phyloP scores from a whole-genome alignment of 2,329 filamentous ascomycete genomes.

The Ophiostoma sp. region DNA sequence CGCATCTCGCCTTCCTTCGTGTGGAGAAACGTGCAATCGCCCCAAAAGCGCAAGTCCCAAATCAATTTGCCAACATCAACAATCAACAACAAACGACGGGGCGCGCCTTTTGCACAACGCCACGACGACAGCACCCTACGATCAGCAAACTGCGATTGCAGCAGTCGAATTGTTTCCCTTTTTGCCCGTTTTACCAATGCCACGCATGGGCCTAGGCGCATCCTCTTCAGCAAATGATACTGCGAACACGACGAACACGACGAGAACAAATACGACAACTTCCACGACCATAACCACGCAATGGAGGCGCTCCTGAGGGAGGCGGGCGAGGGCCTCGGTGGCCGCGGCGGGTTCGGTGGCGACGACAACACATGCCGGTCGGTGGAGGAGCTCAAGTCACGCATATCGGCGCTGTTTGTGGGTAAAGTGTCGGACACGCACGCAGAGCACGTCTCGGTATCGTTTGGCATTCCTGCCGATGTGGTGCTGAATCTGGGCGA shows the following conservation, averaged over 20 bases:
- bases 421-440: slow-evolving; percentile 49
- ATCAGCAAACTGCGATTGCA: not conserved
- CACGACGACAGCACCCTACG: not conserved
- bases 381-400: slow-evolving; percentile 48
- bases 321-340: slow-evolving; percentile 32
- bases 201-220: not conserved
- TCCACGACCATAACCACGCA: not conserved
- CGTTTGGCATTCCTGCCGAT: slow-evolving; percentile 49
- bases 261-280: not conserved
- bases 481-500: slow-evolving; percentile 42
- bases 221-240: not conserved
- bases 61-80: not conserved
- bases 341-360: slow-evolving; percentile 27
- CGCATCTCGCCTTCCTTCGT: not conserved
- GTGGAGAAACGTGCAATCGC: not conserved
- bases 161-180: not conserved
- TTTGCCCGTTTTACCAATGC: not conserved
- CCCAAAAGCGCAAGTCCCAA: not conserved
- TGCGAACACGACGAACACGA: not conserved
- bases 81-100: not conserved
- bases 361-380: slow-evolving; percentile 39
- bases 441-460: slow-evolving; percentile 51
- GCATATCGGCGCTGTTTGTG: slow-evolving; percentile 45
- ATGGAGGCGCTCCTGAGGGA: slow-evolving; percentile 38
- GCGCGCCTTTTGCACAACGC: not conserved